Evolutionary conservation across 2,329 filamentous ascomycete genomes (phyloP), one percentile per base, ranked within the genome.

Genomic region (Pyrenophora teres): DNA sequence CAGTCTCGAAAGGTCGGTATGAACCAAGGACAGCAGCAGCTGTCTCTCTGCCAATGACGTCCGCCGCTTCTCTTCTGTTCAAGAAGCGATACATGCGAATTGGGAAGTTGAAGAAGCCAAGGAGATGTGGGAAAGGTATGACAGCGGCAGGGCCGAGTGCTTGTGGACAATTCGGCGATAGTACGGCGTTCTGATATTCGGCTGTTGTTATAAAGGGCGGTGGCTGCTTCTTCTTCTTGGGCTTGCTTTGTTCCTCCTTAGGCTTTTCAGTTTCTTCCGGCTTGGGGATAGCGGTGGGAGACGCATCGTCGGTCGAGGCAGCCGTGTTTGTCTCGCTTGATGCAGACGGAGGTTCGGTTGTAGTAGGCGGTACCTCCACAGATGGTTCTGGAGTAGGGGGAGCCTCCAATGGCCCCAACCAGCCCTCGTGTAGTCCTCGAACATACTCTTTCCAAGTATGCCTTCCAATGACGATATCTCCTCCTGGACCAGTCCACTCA

Each of bases 371-470:
- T 30, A 59, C 51, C 30, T 69, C 65, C 21, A 68, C 61, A 16
- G 65, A 58, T 33, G 62, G 8, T 18, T 56, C 52, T 46, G 50
- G 30, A 6, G 45, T 56, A 45, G 65, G 60, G 1, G 88, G 88
- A 49, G 85, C 75, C 52, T 88, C 84, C 37, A 96, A 77, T 6
- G 94, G 92, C 0, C 94, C 93, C 19, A 99, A 78, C 93, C 94
- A 99, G 49, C 94, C 94, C 76, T 99, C 94, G 71, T 99, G 94
- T 60, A 97, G 70, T 39, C 94, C 94, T 52, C 92, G 83, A 19
- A 97, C 79, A 72, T 97, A 99, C 76, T 99, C 94, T 77, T 97
- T 99, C 94, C 94, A 99, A 8, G 93, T 87, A 71, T 97, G 89
- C 50, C 93, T 81, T 10, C 94, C 94, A 64, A 99, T 85, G 15